Conservation (phyloP, 164 flowering plant species). For the Magnolia changhungtana region DNA sequence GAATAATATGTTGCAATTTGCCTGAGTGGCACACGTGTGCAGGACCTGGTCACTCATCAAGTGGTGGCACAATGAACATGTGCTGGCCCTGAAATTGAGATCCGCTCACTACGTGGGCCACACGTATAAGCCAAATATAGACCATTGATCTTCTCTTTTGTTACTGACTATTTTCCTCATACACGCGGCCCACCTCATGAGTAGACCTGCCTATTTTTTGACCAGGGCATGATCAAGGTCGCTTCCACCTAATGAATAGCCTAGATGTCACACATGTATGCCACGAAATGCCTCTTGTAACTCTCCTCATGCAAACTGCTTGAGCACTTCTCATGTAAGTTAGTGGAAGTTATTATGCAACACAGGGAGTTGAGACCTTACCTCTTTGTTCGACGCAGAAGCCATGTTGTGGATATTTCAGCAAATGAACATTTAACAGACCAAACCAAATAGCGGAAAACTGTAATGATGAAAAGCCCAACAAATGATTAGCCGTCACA, state of each 20-base stretch:
- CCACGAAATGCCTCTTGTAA: not conserved
- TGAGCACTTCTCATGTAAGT: not conserved
- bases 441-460: not conserved
- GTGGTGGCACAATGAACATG: too few relatives aligned
- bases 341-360: not conserved
- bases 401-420: slow-evolving; percentile 6
- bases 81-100: too few relatives aligned
- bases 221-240: not conserved
- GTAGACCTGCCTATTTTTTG: not conserved
- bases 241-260: not conserved
- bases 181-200: not conserved
- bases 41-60: too few relatives aligned
- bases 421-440: not conserved
- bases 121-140: too few relatives aligned
- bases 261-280: not conserved
- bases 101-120: too few relatives aligned
- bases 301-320: not conserved
- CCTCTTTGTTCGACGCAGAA: slow-evolving; percentile 5
- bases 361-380: not conserved
- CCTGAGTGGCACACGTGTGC: too few relatives aligned
- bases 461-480: not conserved
- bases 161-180: too few relatives aligned
- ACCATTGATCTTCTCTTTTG: too few relatives aligned
- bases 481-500: not conserved
- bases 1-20: too few relatives aligned